These are phyloP conservation scores for Rhizophagus clarus DNA, from an alignment of 192 early-diverging fungal genomes.

Conservation along the genomic window DNA sequence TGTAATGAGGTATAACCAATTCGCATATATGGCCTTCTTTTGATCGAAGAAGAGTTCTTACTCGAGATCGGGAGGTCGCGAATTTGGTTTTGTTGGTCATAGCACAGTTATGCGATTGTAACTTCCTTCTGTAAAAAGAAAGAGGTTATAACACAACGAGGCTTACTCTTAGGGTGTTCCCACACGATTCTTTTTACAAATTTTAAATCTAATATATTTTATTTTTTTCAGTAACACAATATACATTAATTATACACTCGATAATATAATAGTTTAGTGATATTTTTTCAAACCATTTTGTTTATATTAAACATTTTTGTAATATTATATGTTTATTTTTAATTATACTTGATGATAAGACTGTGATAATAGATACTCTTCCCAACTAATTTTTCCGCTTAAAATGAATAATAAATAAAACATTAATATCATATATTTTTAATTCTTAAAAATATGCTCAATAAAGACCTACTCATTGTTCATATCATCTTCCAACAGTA, in stretches of 20 bases:
- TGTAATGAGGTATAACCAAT: conserved; percentile 26
- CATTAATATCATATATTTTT: neutral
- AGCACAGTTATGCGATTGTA: conserved; percentile 41
- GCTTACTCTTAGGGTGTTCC: conserved; percentile 37
- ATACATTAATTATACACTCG: no score
- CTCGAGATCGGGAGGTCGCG: neutral
- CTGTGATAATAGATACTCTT: conserved; percentile 13
- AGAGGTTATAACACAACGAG: conserved; percentile 34
- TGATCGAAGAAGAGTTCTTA: neutral
- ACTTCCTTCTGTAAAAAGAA: neutral
- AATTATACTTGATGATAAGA: conserved; percentile 10
- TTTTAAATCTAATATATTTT: neutral
- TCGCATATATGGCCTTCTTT: neutral
- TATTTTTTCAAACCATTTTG: no score
- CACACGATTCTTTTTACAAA: neutral
- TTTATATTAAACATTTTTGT: no score
- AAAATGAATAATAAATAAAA: neutral
- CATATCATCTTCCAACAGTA: conserved; percentile 73
- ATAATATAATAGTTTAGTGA: no score
- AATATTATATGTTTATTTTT: neutral
- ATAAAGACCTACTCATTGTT: conserved; percentile 63
- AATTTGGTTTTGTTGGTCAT: conserved; percentile 34
- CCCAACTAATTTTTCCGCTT: conserved; percentile 10
- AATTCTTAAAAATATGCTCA: neutral
- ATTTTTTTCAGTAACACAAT: no score